Evolutionary conservation across 164 flowering plant species (phyloP).

Genomic region (Kingdonia uniflora): DNA sequence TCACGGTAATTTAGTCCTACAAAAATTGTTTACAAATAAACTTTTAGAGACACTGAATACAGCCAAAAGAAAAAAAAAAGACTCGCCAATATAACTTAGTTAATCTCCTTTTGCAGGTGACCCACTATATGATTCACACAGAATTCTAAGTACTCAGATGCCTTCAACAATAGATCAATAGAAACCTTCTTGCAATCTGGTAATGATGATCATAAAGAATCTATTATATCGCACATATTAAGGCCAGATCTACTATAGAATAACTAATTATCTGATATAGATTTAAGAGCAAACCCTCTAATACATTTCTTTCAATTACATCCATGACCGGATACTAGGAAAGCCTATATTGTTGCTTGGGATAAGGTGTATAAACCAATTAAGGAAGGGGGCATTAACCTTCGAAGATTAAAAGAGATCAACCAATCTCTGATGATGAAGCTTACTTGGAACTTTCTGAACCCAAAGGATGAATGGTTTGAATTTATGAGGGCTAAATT

Average conservation of each 20-base stretch:
- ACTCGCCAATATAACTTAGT: constrained; percentile 27
- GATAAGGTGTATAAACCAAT: too few relatives aligned
- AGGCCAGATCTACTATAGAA: not conserved
- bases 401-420: too few relatives aligned
- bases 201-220: not conserved
- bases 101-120: constrained; percentile 40
- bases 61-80: too few relatives aligned
- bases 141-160: constrained; percentile 75
- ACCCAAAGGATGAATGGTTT: too few relatives aligned
- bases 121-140: constrained; percentile 36
- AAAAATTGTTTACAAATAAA: constrained; percentile 1
- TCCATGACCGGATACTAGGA: too few relatives aligned
- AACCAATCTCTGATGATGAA: too few relatives aligned
- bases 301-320: constrained; percentile 34
- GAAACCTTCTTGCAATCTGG: constrained; percentile 68
- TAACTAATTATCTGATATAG: not conserved
- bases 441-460: too few relatives aligned
- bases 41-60: too few relatives aligned
- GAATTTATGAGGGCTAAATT: too few relatives aligned
- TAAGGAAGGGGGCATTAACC: too few relatives aligned
- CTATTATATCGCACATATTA: not conserved
- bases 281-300: constrained; percentile 56
- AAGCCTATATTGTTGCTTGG: too few relatives aligned
- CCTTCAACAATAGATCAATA: constrained; percentile 80
- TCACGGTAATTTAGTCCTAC: constrained; percentile 50